phyloP scores from a whole-genome alignment of 2,329 filamentous ascomycete genomes.

The Emergomyces pasteurianus region DNA sequence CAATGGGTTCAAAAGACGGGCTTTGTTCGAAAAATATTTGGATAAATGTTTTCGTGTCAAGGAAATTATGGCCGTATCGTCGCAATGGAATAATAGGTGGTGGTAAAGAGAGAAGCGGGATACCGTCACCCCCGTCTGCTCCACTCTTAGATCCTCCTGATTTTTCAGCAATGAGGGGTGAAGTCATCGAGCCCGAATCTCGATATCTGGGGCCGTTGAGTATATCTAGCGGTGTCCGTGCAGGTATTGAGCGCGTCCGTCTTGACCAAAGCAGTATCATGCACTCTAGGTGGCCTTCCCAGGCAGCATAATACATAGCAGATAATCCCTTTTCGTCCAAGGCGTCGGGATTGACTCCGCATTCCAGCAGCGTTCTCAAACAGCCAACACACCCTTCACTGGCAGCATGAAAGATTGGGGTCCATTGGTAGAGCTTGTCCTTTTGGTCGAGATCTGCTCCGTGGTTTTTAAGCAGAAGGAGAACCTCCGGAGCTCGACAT shows the following conservation, averaged over 20 bases:
- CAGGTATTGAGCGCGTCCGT: slow-evolving; percentile 11
- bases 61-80: slow-evolving; percentile 94
- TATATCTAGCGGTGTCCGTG: slow-evolving; percentile 23
- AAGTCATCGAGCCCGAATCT: slow-evolving; percentile 13
- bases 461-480: slow-evolving; percentile 69
- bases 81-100: slow-evolving; percentile 92
- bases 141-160: slow-evolving; percentile 27
- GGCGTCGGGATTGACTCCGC: slow-evolving; percentile 65
- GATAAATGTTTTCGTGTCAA: slow-evolving; percentile 93
- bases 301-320: slow-evolving; percentile 96
- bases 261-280: slow-evolving; percentile 65
- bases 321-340: slow-evolving; percentile 86
- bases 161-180: slow-evolving; percentile 3
- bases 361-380: slow-evolving; percentile 65
- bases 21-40: slow-evolving; percentile 68
- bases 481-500: slow-evolving; percentile 64
- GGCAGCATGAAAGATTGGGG: slow-evolving; percentile 86
- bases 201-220: slow-evolving; percentile 24
- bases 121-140: slow-evolving; percentile 57
- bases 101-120: slow-evolving; percentile 81
- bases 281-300: slow-evolving; percentile 92
- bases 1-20: slow-evolving; percentile 49
- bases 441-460: slow-evolving; percentile 84
- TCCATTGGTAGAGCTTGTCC: slow-evolving; percentile 97
- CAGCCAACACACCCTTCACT: slow-evolving; percentile 92